Base-by-base conservation (phyloP, 1,284 basidiomycete genomes). In the Apiotrichum domesticum region DNA sequence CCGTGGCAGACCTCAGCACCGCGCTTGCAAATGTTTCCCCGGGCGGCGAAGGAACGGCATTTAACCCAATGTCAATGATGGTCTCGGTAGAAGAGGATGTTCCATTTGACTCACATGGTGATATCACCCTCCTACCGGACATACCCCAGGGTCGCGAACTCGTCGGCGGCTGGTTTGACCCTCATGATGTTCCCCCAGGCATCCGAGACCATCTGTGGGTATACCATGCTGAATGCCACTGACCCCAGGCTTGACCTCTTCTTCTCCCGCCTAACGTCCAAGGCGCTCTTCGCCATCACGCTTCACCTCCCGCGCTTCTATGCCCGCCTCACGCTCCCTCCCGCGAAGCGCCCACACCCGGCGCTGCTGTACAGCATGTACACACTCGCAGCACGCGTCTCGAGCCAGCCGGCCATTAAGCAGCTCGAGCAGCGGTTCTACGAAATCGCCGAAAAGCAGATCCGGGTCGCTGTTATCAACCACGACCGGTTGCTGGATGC, bases 81-180 rank as follows among this genome's bases (percentile, higher is more conserved):
- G 42, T 14, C 21, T 8, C 13, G 34, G 47, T 9, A 13, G 21
- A 44, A 35, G 44, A 55, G 15, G 52, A 48, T 35, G 37, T 37
- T 33, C 52, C 37, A 11, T 53, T 52, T 11, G 51, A 57, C 11
- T 15, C 50, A 21, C 43, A 57, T 15, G 55, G 48, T n/a, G 58
- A 61, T 32, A 56, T 52, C 11, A 33, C 47, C 35, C 52, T 62
- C 13, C 40, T 62, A 21, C 60, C 60, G 2, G 48, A 39, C 4
- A 42, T 62, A 3, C 60, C 60, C 7, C 55, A 56, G 42, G 60
- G 60, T 4, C 54, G 60, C 37, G 60, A 62, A 37, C 42, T 71
- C 2, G 56, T 64, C 0, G 66, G 66, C 1, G 68, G 68, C 1
- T 72, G 70, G 70, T 69, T 69, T 48, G 70, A 72, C 50, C 62